Evolutionary conservation across 768 basidiomycete genomes (phyloP), one percentile per base, ranked within the genome.

Genomic region (Tylopilus vinaceipallidus): DNA sequence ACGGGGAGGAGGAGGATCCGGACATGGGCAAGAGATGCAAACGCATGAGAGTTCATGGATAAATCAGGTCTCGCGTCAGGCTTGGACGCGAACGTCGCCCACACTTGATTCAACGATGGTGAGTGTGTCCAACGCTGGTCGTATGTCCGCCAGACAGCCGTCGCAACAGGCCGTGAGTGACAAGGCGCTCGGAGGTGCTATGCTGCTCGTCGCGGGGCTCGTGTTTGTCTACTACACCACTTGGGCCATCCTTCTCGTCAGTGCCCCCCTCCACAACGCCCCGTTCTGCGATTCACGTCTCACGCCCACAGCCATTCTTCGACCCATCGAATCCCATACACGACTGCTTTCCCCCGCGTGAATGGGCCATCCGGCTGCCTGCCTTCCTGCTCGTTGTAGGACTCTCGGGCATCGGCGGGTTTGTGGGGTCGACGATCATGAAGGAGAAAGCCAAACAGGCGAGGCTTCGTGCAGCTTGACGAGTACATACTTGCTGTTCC

Each of bases 361-460:
- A 97, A 74, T 98, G 94, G 92, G 95, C 92, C 10, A 75, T 98
- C 42, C 81, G 88, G 17, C 66, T 98, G 39, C 94, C 95, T 33
- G 86, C 89, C 3, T 80, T 91, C 66, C 72, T 95, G 42, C 79
- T 98, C 8, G 76, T 94, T 6, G 62, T 88, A 9, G 95, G 94
- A 6, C 71, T 97, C 32, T 75, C 83, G n/a, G 84, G 76, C 11
- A 86, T 98, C 34, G 90, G 89, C 11, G 61, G 76, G 33, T 92
- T 97, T 68, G 70, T 95, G n/a, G 89, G 86, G 4, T 74, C 69
- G 10, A 91, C 92, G 5, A 73, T 91, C 47, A 66, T 84, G 46
- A 83, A 82, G 61, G 91, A 93, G 68, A 89, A 84, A 24, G 70
- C 75, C 58, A 88, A 79, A 69, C 82, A 77, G 59, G 80, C 81